Evolutionary conservation across 139 green algal species (phyloP), one percentile per base, ranked within the genome.

Genomic region (Prasinococcaceae sp.): DNA sequence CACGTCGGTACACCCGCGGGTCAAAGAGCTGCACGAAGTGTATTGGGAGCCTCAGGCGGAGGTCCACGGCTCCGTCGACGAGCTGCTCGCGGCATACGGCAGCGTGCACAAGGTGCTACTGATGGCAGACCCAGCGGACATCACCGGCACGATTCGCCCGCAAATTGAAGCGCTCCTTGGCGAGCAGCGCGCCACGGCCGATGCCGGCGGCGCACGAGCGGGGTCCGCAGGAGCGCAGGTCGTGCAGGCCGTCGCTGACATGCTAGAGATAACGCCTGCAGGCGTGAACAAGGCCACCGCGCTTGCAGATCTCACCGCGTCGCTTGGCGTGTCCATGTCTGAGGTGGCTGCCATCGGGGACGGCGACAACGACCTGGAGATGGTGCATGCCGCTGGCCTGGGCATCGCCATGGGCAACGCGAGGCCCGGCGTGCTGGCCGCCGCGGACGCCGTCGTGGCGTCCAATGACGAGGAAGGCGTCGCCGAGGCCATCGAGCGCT

Each of bases 371-470:
- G 86, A 95, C 49, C 58, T 87, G 33, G 69, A 83, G 16, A 77
- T 95, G 67, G 58, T 96, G 12, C 19, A 78, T 50, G 55, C 62
- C 17, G 83, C 65, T 5, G 88, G 86, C 2, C 23, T 90, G 9
- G 88, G 87, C 1, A 69, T 96, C n/a, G 89, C 86, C 1, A 96
- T 97, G 85, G 85, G 69, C 23, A 97, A 97, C 49, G 89, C 82
- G 3, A 80, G 88, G 19, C 36, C 66, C 2, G 22, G 53, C 32
- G 84, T 89, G 8, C 74, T 79, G 30, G 70, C 25, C 0, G 84
- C 76, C 2, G 65, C 73, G 6, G 55, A 61, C 4, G 64, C 62
- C 6, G 71, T 88, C 14, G 61, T 72, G 2, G 61, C 66, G 0
- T 74, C 58, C 48, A 86, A 97, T 27, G 79, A 97, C 38, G 69